Conservation (phyloP, 2,329 filamentous ascomycete species). For the Aspergillus sp. region DNA sequence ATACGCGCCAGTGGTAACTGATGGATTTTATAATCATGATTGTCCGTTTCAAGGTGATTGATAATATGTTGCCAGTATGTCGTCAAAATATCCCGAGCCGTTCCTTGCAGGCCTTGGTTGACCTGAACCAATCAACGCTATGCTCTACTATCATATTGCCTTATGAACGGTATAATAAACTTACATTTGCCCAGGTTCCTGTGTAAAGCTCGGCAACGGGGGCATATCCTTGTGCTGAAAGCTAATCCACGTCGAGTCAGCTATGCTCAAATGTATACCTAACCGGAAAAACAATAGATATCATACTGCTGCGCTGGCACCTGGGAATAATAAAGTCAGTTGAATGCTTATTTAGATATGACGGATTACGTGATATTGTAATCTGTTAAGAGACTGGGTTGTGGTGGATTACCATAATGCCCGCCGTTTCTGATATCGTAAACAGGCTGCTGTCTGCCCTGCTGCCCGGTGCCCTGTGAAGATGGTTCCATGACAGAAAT, state of each 20-base stretch:
- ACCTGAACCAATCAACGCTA: conserved; percentile 53
- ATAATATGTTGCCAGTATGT: conserved; percentile 99
- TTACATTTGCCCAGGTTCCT: conserved; percentile 90
- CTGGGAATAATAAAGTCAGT: conserved; percentile 34
- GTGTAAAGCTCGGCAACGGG: conserved; percentile 89
- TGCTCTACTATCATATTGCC: not conserved
- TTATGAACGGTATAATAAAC: conserved; percentile 33
- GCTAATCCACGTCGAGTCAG: conserved; percentile 46
- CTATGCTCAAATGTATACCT: not conserved
- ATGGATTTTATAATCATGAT: conserved; percentile 97
- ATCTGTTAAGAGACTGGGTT: too few species aligned
- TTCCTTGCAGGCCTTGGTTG: conserved; percentile 87
- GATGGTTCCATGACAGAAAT: conserved; percentile 50
- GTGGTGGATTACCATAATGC: conserved; percentile 62
- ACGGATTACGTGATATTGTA: too few species aligned
- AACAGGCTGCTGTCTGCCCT: conserved; percentile 57
- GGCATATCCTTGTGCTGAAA: conserved; percentile 80
- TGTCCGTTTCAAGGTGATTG: conserved; percentile 88
- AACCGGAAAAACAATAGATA: conserved; percentile 2
- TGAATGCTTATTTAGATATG: conserved; percentile 1
- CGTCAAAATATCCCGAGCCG: conserved; percentile 94
- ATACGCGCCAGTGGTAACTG: conserved; percentile 95
- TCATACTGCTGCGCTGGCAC: conserved; percentile 65
- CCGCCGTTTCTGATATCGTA: conserved; percentile 71
- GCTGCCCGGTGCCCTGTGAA: conserved; percentile 51